phyloP scores from a whole-genome alignment of 192 early-diverging fungal genomes.

The Lunasporangiospora selenospora region DNA sequence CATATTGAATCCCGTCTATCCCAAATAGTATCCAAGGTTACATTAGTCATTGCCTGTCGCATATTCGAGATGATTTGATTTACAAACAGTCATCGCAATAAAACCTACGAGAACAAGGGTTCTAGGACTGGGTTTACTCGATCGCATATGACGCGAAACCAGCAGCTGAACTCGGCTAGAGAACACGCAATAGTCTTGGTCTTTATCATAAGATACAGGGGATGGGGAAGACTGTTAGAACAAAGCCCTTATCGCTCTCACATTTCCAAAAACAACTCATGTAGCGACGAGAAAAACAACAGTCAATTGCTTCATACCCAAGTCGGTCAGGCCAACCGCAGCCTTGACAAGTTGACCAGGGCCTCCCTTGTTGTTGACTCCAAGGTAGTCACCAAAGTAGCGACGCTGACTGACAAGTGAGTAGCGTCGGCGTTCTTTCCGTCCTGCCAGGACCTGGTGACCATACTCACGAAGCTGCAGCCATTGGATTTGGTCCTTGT shows the following conservation, averaged over 20 bases:
- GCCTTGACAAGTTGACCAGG: constrained; percentile 54
- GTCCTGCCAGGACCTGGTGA: constrained; percentile 83
- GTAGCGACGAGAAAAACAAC: too few species aligned
- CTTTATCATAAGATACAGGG: too few species aligned
- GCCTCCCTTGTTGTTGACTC: constrained; percentile 57
- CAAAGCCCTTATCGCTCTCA: too few species aligned
- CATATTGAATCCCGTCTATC: constrained; percentile 63
- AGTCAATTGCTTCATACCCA: too few species aligned
- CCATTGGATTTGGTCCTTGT: constrained; percentile 89
- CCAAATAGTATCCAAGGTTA: background rate
- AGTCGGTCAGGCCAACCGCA: constrained; percentile 55
- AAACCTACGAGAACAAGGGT: constrained; percentile 66
- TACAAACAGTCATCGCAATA: background rate
- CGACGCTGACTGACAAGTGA: constrained; percentile 81
- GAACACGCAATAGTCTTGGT: constrained; percentile 64
- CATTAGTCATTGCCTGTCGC: too few species aligned
- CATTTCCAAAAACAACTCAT: too few species aligned
- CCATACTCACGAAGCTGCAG: constrained; percentile 94
- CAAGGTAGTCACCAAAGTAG: constrained; percentile 93
- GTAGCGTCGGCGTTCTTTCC: constrained; percentile 93
- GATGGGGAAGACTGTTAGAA: too few species aligned
- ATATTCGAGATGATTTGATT: background rate
- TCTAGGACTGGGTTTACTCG: constrained; percentile 74
- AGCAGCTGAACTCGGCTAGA: constrained; percentile 65
- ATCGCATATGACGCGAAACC: constrained; percentile 75